Evolutionary conservation across 2,329 filamentous ascomycete species (phyloP).

Genomic region (Didymella segeticola): DNA sequence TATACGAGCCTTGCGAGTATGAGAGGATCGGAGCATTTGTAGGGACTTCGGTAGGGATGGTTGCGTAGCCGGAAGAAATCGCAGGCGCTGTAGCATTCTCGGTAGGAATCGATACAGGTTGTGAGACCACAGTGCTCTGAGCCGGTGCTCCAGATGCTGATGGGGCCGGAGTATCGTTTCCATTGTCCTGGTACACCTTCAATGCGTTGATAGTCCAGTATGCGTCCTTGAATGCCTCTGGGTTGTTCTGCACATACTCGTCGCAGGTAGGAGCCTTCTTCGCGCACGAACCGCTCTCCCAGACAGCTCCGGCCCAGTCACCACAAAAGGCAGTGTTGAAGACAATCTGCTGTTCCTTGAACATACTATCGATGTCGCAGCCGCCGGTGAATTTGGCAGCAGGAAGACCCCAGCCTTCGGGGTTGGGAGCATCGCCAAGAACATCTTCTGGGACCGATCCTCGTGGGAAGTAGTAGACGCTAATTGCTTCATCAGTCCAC

Average conservation of each 20-base stretch:
- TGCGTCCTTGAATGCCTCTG: conserved; percentile 71
- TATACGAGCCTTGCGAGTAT: conserved; percentile 3
- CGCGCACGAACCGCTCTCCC: conserved; percentile 66
- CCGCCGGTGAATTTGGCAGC: conserved; percentile 69
- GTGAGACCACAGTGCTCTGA: conserved; percentile 21
- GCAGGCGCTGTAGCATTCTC: conserved; percentile 9
- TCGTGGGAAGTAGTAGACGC: conserved; percentile 85
- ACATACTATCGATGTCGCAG: conserved; percentile 75
- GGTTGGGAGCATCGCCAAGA: conserved; percentile 64
- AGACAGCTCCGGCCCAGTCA: conserved; percentile 76
- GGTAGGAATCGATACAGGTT: conserved; percentile 20
- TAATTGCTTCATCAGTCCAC: conserved; percentile 76
- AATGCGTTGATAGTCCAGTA: conserved; percentile 72
- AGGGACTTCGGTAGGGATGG: conserved; percentile 12
- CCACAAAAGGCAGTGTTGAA: conserved; percentile 89
- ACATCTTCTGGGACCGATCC: conserved; percentile 69
- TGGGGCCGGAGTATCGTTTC: conserved; percentile 17
- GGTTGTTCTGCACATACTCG: conserved; percentile 74
- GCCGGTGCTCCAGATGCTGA: conserved; percentile 17
- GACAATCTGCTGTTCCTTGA: conserved; percentile 76
- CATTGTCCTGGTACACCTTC: conserved; percentile 49
- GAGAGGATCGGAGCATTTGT: conserved; percentile 8
- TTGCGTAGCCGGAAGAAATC: conserved; percentile 11
- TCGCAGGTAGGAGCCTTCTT: conserved; percentile 70
- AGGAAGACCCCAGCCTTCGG: conserved; percentile 72